These are phyloP conservation scores for Paraphaeosphaeria sporulosa DNA, from an alignment of 2,329 filamentous ascomycete species.

Conservation along the genomic window DNA sequence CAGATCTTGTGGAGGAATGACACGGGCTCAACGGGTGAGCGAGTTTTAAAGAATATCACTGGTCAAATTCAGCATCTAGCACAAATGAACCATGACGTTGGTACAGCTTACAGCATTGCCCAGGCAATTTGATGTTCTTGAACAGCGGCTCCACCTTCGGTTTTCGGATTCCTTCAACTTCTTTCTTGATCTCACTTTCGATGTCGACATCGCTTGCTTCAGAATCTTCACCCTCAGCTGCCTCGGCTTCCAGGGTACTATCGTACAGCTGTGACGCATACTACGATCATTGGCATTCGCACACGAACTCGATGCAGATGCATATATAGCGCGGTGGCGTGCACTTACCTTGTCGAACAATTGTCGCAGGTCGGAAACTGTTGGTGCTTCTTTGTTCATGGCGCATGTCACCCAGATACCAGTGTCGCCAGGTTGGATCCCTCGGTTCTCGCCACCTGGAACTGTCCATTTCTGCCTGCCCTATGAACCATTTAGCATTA, in stretches of 20 bases:
- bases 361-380: conserved; percentile 70
- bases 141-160: conserved; percentile 59
- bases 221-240: conserved; percentile 50
- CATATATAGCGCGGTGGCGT: conserved; percentile 6
- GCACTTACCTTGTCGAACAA: conserved; percentile 70
- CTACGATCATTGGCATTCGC: conserved; percentile 53
- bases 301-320: conserved; percentile 12
- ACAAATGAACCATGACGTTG: not conserved
- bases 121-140: conserved; percentile 61
- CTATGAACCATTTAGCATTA: conserved; percentile 35
- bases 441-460: conserved; percentile 38
- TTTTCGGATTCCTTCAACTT: conserved; percentile 70
- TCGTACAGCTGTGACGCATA: conserved; percentile 68
- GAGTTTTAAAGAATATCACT: conserved; percentile 67
- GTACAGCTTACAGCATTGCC: conserved; percentile 59
- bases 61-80: conserved; percentile 23
- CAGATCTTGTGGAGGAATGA: conserved; percentile 66
- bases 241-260: conserved; percentile 45
- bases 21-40: conserved; percentile 66
- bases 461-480: conserved; percentile 55
- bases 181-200: conserved; percentile 74
- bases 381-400: conserved; percentile 73
- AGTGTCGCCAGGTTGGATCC: conserved; percentile 71
- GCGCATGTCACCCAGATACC: conserved; percentile 83
- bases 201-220: conserved; percentile 63